phyloP scores from a whole-genome alignment of 2,329 filamentous ascomycete species.

The Metarhizium rileyi region DNA sequence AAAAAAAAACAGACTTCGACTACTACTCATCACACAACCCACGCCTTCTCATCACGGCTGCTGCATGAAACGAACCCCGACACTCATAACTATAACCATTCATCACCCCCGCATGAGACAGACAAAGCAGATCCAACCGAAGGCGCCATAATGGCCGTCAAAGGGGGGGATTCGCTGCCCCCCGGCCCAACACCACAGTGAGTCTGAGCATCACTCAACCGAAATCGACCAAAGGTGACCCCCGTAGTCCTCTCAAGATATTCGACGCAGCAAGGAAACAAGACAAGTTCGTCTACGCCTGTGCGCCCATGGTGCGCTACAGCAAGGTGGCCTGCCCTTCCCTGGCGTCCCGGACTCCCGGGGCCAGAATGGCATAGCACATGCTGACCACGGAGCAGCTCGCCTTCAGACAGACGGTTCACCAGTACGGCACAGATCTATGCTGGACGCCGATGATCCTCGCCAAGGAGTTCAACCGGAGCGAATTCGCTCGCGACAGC shows the following conservation, averaged over 20 bases:
- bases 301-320: slow-evolving; percentile 60
- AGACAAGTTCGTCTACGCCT: slow-evolving; percentile 45
- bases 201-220: background rate
- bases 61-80: background rate
- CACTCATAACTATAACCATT: background rate
- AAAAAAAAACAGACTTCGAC: no score
- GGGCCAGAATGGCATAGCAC: no score
- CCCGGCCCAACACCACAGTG: slow-evolving; percentile 7
- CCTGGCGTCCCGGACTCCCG: no score
- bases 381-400: slow-evolving; percentile 31
- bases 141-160: slow-evolving; percentile 3
- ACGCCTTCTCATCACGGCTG: background rate
- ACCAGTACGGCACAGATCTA: slow-evolving; percentile 54
- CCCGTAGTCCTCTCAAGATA: slow-evolving; percentile 44
- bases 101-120: background rate
- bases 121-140: background rate
- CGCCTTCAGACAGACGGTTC: slow-evolving; percentile 58
- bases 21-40: background rate
- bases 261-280: slow-evolving; percentile 45
- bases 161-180: background rate
- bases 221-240: background rate
- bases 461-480: slow-evolving; percentile 60
- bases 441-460: slow-evolving; percentile 66
- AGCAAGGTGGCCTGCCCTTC: slow-evolving; percentile 35
- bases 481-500: slow-evolving; percentile 47